These are phyloP conservation scores for Primulina tabacum DNA, from an alignment of 257 asterid genomes.

Conservation along the genomic window DNA sequence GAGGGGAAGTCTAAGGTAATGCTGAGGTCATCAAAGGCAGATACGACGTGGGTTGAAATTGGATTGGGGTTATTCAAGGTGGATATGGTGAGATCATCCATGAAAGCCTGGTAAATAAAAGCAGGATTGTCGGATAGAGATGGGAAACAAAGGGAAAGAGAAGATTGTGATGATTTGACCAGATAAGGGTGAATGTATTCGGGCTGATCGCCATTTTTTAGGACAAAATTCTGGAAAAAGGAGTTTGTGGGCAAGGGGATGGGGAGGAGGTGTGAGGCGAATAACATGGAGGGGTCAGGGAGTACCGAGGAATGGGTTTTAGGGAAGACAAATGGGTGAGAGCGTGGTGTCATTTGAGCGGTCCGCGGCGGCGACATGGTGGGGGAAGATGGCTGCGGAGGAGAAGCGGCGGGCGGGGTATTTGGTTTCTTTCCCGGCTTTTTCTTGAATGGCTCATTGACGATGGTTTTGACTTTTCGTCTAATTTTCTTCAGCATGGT, in stretches of 20 bases:
- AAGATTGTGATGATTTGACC: slow-evolving; percentile 52
- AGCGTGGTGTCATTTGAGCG: slow-evolving; percentile 15
- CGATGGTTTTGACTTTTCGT: slow-evolving; percentile 34
- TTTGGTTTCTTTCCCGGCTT: slow-evolving; percentile 22
- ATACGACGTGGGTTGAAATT: slow-evolving; percentile 44
- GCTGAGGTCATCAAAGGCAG: slow-evolving; percentile 69
- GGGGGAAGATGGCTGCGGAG: slow-evolving; percentile 24
- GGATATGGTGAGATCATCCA: slow-evolving; percentile 57
- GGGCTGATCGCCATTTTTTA: slow-evolving; percentile 84
- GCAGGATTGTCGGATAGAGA: slow-evolving; percentile 51
- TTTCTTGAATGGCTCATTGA: slow-evolving; percentile 49
- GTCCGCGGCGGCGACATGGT: slow-evolving; percentile 34
- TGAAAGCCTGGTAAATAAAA: slow-evolving; percentile 60
- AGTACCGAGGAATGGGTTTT: slow-evolving; percentile 62
- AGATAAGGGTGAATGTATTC: slow-evolving; percentile 84
- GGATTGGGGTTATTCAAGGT: slow-evolving; percentile 46
- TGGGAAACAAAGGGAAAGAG: slow-evolving; percentile 68
- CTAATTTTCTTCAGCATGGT: slow-evolving; percentile 41
- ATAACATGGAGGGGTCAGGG: slow-evolving; percentile 77
- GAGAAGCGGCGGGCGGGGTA: slow-evolving; percentile 20
- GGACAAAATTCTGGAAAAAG: slow-evolving; percentile 75
- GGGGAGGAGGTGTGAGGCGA: slow-evolving; percentile 61
- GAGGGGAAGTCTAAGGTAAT: slow-evolving; percentile 80
- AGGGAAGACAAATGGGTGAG: slow-evolving; percentile 71
- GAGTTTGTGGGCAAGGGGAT: slow-evolving; percentile 81